Evolutionary conservation across 1,139 yeast species (phyloP).

Genomic region (Zygosaccharomyces sapae): DNA sequence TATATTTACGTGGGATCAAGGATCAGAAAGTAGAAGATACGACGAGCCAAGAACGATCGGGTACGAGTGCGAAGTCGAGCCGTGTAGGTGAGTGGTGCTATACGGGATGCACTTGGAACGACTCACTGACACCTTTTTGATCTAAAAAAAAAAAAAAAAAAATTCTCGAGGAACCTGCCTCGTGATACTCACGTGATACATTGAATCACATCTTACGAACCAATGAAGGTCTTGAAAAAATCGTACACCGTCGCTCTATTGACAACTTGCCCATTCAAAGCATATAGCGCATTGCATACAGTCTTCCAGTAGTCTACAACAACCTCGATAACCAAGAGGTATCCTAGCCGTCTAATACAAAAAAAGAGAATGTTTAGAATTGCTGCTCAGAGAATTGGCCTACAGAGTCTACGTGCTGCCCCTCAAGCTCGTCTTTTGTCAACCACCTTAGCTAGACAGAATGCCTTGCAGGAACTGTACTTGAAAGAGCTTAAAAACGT

Average conservation of each 20-base stretch:
- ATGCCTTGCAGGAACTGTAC: constrained; percentile 81
- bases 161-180: background rate
- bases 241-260: background rate
- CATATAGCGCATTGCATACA: no score
- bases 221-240: constrained; percentile 5
- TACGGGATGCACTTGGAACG: background rate
- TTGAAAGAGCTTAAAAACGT: constrained; percentile 80
- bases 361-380: constrained; percentile 3
- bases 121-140: background rate
- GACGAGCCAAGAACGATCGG: background rate
- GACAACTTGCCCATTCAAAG: no score
- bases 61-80: background rate
- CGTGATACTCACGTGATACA: background rate
- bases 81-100: background rate
- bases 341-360: background rate
- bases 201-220: constrained; percentile 1
- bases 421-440: constrained; percentile 12
- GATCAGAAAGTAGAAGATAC: background rate
- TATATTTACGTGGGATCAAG: background rate
- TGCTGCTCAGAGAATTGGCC: constrained; percentile 3
- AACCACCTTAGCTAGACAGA: constrained; percentile 20
- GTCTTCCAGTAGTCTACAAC: no score
- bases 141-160: background rate
- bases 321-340: no score
- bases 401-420: constrained; percentile 3